A percentile compares a stretch with the other conserved stretches of the same genome.
These are phyloP conservation scores for Phytophthora palmivora DNA, from an alignment of 352 stramenopile genomes.

Conservation along the genomic window DNA sequence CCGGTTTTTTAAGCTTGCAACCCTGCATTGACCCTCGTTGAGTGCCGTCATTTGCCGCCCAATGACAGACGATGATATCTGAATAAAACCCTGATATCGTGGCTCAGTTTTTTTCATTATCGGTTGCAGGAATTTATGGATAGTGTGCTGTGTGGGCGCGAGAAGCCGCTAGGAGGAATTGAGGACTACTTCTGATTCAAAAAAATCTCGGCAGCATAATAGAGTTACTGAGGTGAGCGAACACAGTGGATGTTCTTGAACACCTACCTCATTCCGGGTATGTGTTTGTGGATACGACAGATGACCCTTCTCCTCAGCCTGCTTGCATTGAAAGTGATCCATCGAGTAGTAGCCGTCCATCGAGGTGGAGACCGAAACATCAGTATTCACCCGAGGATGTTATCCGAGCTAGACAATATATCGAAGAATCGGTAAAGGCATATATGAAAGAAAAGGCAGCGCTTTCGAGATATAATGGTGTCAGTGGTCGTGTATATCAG, in stretches of 20 bases:
- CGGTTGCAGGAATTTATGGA: constrained; percentile 31
- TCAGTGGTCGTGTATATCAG: neutral
- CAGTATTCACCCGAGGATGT: neutral
- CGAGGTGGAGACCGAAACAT: too few species aligned
- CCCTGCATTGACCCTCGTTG: neutral
- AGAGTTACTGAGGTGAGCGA: neutral
- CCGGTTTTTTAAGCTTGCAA: constrained; percentile 35
- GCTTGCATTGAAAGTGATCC: too few species aligned
- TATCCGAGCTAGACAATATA: neutral
- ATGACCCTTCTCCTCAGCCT: too few species aligned
- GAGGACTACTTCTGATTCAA: constrained; percentile 30
- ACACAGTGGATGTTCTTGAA: neutral
- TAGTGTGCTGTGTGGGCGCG: neutral
- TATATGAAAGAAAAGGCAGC: neutral
- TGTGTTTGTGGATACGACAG: neutral
- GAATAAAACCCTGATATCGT: constrained; percentile 27
- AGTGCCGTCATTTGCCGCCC: neutral
- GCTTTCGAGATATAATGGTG: too few species aligned
- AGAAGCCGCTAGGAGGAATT: constrained; percentile 24
- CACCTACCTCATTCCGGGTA: neutral
- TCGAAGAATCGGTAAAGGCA: neutral
- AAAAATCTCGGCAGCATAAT: neutral
- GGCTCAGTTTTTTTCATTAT: constrained; percentile 23
- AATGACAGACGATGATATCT: constrained; percentile 5
- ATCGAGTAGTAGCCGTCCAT: too few species aligned